Evolutionary conservation across 805 yeast genomes (phyloP).

Genomic region (Yamadazyma akitaensis): DNA sequence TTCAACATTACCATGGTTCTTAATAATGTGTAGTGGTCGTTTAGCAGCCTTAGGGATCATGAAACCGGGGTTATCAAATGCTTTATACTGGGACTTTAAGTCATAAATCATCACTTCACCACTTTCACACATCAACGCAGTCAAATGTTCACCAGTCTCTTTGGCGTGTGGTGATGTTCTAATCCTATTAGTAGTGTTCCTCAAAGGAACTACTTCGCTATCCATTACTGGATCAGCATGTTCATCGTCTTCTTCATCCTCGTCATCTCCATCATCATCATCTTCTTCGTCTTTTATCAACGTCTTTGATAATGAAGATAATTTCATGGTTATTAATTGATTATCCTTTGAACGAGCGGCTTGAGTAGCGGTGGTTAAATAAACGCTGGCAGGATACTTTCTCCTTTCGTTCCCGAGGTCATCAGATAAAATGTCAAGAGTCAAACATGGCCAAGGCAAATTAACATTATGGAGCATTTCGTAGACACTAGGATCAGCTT

Average conservation of each 20-base stretch:
- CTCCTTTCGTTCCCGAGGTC: constrained; percentile 83
- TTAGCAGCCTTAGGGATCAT: constrained; percentile 72
- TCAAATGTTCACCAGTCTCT: constrained; percentile 72
- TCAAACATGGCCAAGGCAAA: constrained; percentile 95
- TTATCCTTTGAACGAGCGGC: constrained; percentile 85
- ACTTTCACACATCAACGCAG: constrained; percentile 85
- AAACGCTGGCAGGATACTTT: constrained; percentile 81
- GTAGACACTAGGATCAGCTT: constrained; percentile 94
- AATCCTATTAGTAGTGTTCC: constrained; percentile 83
- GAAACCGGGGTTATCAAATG: constrained; percentile 86
- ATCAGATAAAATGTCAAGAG: constrained; percentile 87
- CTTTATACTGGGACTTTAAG: constrained; percentile 70
- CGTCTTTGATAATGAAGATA: constrained; percentile 80
- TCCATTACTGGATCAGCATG: constrained; percentile 85
- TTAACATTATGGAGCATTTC: constrained; percentile 94
- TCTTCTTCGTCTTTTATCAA: constrained; percentile 79
- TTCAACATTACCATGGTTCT: constrained; percentile 89
- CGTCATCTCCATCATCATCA: constrained; percentile 70
- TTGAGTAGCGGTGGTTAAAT: constrained; percentile 90
- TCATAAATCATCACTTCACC: constrained; percentile 90
- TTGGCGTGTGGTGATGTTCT: constrained; percentile 77
- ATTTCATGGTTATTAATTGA: constrained; percentile 79
- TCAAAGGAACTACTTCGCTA: constrained; percentile 72
- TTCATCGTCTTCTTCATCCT: constrained; percentile 50
- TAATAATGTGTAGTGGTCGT: constrained; percentile 78